phyloP scores from a whole-genome alignment of 768 basidiomycete genomes.

The Kwoniella newhampshirensis region DNA sequence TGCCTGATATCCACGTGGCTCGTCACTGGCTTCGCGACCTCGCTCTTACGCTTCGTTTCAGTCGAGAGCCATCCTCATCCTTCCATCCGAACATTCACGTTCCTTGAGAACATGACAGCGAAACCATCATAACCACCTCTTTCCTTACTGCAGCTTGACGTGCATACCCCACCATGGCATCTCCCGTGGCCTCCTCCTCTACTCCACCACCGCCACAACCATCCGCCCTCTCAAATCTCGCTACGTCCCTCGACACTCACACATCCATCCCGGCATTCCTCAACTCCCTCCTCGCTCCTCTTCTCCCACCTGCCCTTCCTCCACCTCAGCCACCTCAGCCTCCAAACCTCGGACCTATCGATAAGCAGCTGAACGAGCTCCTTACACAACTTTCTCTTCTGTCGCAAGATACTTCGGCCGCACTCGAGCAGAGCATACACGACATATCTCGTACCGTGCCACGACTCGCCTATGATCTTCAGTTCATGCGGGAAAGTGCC shows the following conservation, averaged over 20 bases:
- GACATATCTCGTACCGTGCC: slow-evolving; percentile 90
- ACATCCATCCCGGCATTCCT: slow-evolving; percentile 39
- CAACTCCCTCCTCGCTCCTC: slow-evolving; percentile 38
- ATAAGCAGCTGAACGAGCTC: slow-evolving; percentile 71
- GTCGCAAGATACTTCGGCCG: slow-evolving; percentile 79
- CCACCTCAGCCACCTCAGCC: slow-evolving; percentile 10
- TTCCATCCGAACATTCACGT: too few relatives aligned
- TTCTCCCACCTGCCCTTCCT: slow-evolving; percentile 13
- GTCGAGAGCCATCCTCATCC: too few relatives aligned
- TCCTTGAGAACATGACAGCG: too few relatives aligned
- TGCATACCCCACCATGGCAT: slow-evolving; percentile 5
- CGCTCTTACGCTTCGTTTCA: too few relatives aligned
- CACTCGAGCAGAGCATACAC: slow-evolving; percentile 83
- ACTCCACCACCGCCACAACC: slow-evolving; percentile 8
- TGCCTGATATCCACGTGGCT: too few relatives aligned
- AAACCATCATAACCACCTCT: neutral
- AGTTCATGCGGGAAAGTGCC: slow-evolving; percentile 94
- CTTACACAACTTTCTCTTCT: slow-evolving; percentile 79
- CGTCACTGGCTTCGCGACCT: too few relatives aligned
- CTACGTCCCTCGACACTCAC: slow-evolving; percentile 30
- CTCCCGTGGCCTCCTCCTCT: neutral
- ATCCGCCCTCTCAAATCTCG: slow-evolving; percentile 24
- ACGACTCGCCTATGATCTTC: slow-evolving; percentile 88
- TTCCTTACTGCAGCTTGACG: neutral
- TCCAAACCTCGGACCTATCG: slow-evolving; percentile 62